These are phyloP conservation scores for Kwoniella sp. DNA, from an alignment of 768 basidiomycete species.

Conservation along the genomic window DNA sequence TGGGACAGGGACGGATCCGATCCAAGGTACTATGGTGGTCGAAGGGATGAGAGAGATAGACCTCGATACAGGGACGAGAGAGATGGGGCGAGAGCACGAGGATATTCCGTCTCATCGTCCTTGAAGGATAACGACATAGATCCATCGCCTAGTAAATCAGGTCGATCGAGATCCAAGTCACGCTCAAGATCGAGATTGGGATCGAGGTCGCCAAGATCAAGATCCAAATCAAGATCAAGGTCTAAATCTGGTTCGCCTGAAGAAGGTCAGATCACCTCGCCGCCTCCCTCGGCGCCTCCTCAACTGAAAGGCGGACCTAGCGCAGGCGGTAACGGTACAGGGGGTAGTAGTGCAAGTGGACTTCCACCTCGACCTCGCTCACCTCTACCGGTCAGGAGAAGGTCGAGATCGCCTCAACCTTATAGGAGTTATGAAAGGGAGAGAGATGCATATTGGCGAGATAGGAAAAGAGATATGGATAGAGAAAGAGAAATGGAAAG, in stretches of 20 bases:
- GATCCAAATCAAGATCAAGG: slow-evolving; percentile 14
- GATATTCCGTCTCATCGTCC: slow-evolving; percentile 10
- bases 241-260: slow-evolving; percentile 25
- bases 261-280: slow-evolving; percentile 33
- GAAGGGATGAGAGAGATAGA: not conserved
- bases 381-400: slow-evolving; percentile 12
- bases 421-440: slow-evolving; percentile 21
- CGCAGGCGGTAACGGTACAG: not conserved
- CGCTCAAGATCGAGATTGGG: slow-evolving; percentile 1
- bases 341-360: not conserved
- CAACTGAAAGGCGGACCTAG: not conserved
- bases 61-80: not conserved
- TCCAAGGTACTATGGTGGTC: not conserved
- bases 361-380: slow-evolving; percentile 24
- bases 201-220: not conserved
- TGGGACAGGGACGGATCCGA: not conserved
- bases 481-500: slow-evolving; percentile 4
- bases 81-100: not conserved
- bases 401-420: slow-evolving; percentile 22
- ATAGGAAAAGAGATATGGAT: not conserved
- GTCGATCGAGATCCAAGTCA: slow-evolving; percentile 9
- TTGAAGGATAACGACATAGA: not conserved
- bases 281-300: not conserved
- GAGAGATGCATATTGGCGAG: slow-evolving; percentile 16
- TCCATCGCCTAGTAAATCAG: slow-evolving; percentile 11